Evolutionary conservation across 345 rosid genomes (phyloP), one percentile per base, ranked within the genome.

Genomic region (Eucalyptus cladocalyx): DNA sequence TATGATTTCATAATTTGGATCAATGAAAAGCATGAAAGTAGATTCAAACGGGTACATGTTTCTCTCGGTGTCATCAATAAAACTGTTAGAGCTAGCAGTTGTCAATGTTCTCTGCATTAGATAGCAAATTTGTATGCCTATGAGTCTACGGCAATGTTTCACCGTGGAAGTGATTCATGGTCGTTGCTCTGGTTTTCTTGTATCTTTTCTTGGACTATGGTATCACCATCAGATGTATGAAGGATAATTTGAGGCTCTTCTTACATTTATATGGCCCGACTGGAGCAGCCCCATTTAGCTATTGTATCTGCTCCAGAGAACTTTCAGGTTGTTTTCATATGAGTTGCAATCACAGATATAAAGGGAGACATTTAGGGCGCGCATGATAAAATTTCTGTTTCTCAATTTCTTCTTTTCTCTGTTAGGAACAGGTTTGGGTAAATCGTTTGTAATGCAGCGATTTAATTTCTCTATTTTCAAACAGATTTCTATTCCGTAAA

Each of bases 31-130:
- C 9, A 40, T 40, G 47, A 76, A 76, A 76, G 85, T 11, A 11
- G 47, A 76, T 40, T 0, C 0, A 3, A 37, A 11, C 47, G 12
- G 37, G 28, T 42, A 18, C 0, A 8, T 21, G 47, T 6, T 19
- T 26, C 6, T 37, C 28, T 76, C 16, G 9, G 28, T 2, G 16
- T 76, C 47, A 18, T 18, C 43, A 40, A 0, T 1, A 76, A 76
- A 40, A 40, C 2, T 0, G 30, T 76, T 76, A 9, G 15, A 37
- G 83, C 16, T 76, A 37, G 83, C 83, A 40, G 83, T 21, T 37
- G 47, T 21, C 16, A 2, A 6, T 37, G 9, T 21, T 40, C 47
- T 76, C 16, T 40, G 28, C 16, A 76, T 76, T 6, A 76, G 30
- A 21, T 11, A 6, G 30, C 5, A 76, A 37, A 40, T 40, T 3